Percentiles rank a stretch among this genome's conserved stretches.
These are phyloP conservation scores for Cyclotella baltica DNA, from an alignment of 108 stramenopile species.

Conservation along the genomic window DNA sequence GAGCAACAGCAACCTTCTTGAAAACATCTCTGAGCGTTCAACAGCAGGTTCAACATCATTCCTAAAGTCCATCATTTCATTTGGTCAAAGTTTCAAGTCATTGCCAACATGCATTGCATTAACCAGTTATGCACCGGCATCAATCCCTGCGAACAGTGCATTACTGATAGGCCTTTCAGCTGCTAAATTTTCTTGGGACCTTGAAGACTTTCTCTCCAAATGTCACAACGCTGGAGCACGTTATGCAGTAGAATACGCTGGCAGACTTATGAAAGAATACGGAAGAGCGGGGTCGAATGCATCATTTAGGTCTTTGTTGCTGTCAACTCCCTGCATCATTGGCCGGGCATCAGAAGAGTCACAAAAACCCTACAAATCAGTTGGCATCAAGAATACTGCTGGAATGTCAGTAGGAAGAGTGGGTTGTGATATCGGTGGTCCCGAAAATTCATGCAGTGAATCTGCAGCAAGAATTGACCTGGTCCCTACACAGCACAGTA, in stretches of 20 bases:
- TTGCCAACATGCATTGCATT: conserved; percentile 33
- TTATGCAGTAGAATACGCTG: conserved; percentile 17
- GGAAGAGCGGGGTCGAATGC: conserved; percentile 61
- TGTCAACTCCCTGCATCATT: conserved; percentile 65
- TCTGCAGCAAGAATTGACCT: conserved; percentile 74
- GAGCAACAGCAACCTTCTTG: conserved; percentile 55
- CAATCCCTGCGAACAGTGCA: conserved; percentile 49
- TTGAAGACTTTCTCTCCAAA: conserved; percentile 52
- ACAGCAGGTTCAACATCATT: conserved; percentile 31
- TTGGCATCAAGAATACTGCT: conserved; percentile 38
- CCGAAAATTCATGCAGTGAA: conserved; percentile 67
- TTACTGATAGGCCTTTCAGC: conserved; percentile 75
- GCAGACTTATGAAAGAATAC: conserved; percentile 54
- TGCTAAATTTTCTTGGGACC: conserved; percentile 70
- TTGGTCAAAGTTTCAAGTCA: conserved; percentile 23
- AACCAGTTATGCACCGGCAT: conserved; percentile 17
- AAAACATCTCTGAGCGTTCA: conserved; percentile 31
- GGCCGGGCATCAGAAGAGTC: conserved; percentile 68
- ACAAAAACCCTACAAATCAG: conserved; percentile 44
- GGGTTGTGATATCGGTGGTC: conserved; percentile 85
- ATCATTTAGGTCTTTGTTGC: conserved; percentile 67
- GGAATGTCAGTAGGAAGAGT: conserved; percentile 78
- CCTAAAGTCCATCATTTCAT: conserved; percentile 27
- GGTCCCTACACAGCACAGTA: conserved; percentile 52
- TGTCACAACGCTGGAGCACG: conserved; percentile 41